Evolutionary conservation across 208 protist genomes (phyloP).

Genomic region (Crithidia thermophila): DNA sequence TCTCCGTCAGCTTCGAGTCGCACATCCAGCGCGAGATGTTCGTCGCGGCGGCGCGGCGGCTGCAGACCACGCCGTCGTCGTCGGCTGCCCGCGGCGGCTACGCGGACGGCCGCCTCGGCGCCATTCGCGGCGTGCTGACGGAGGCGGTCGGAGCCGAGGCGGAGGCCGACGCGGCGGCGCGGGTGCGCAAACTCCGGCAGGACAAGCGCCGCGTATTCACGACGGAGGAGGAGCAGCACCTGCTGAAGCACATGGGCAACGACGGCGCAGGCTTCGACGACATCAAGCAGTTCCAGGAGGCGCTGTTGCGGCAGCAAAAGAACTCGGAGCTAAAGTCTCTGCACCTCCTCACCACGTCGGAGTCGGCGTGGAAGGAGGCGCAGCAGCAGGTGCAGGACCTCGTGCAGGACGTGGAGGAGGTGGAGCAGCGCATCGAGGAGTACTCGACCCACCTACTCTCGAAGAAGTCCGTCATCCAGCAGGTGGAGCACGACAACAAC

Average conservation of each 20-base stretch:
- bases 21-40: slow-evolving; percentile 93
- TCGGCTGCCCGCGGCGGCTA: slow-evolving; percentile 12
- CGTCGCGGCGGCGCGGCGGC: slow-evolving; percentile 57
- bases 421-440: slow-evolving; percentile 76
- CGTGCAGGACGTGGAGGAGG: slow-evolving; percentile 68
- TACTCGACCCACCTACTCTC: slow-evolving; percentile 79
- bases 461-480: slow-evolving; percentile 76
- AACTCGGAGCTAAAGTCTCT: slow-evolving; percentile 74
- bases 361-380: slow-evolving; percentile 52
- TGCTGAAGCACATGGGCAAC: slow-evolving; percentile 61
- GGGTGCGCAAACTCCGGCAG: slow-evolving; percentile 70
- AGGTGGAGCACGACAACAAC: slow-evolving; percentile 89
- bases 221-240: slow-evolving; percentile 71
- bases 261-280: slow-evolving; percentile 70
- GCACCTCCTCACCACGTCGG: slow-evolving; percentile 60
- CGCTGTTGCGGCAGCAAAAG: slow-evolving; percentile 71
- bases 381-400: slow-evolving; percentile 61
- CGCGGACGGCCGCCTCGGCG: slow-evolving; percentile 19
- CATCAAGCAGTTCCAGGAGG: slow-evolving; percentile 65
- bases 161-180: slow-evolving; percentile 72
- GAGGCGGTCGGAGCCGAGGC: slow-evolving; percentile 58
- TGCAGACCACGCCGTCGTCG: slow-evolving; percentile 35
- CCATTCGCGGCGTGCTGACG: slow-evolving; percentile 67
- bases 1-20: slow-evolving; percentile 85
- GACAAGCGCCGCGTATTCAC: slow-evolving; percentile 69